Evolutionary conservation across 805 yeast species (phyloP), one percentile per base, ranked within the genome.

Genomic region (Ogataea trehaloabstinens): DNA sequence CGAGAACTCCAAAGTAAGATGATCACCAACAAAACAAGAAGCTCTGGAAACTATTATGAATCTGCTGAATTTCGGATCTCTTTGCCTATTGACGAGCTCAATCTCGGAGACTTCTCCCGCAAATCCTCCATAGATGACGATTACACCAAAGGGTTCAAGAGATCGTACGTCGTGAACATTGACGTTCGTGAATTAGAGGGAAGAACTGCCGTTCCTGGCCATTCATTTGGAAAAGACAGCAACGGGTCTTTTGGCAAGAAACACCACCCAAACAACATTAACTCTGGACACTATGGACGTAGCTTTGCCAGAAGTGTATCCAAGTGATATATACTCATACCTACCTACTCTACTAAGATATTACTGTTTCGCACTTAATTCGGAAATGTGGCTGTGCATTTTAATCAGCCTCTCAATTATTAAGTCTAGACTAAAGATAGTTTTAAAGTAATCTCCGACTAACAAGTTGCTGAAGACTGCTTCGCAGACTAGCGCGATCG

Each of bases 1-100:
- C 56, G 76, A 41, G 77, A 72, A 44, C 51, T 72, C 20, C 77
- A 71, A 42, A 65, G 72, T 24, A 71, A 71, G 42, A 60, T 71
- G 49, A 64, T 70, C 15, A 61, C 71, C 11, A 66, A 65, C 16
- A 68, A 68, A 37, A 48, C 60, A 17, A 37, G 52, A 15, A 56
- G 53, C 2, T 39, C 50, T n/a, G 45, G 51, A 2, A 44, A 39
- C 25, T 60, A 57, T 16, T 52, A 44, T 13, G 68, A 64, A 41
- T 55, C 59, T 5, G 73, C 70, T 2, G 77, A 71, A 41, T 63
- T 71, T 33, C 53, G 70, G 33, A 53, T 71, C 4, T 68, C 71
- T 10, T 42, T 70, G 21, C 76, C 76, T 4, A 38, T 59, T 31
- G 55, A 58, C 40, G 56, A 56, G 37, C 44, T 49, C 42, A 53